Evolutionary conservation across 805 yeast species (phyloP).

Genomic region (Candida ficus): DNA sequence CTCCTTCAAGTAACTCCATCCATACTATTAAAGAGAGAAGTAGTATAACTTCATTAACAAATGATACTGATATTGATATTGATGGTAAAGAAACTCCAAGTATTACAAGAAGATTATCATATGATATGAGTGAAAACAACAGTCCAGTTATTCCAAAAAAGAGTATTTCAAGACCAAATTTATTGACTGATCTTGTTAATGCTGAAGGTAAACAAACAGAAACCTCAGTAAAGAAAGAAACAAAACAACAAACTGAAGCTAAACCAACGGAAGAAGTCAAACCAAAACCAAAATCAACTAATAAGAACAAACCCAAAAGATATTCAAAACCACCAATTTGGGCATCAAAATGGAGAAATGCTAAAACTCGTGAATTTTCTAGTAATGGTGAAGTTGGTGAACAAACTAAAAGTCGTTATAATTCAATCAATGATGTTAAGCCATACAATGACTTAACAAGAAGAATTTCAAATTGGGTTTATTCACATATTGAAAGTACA

Average conservation of each 20-base stretch:
- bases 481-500: slow-evolving; percentile 69
- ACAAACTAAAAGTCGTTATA: not conserved
- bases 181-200: slow-evolving; percentile 13
- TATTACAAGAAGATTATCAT: slow-evolving; percentile 26
- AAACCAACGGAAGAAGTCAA: not conserved
- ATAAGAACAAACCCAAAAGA: slow-evolving; percentile 50
- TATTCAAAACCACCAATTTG: slow-evolving; percentile 69
- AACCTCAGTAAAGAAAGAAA: slow-evolving; percentile 1
- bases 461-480: slow-evolving; percentile 83
- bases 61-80: slow-evolving; percentile 40
- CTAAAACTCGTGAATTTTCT: slow-evolving; percentile 3
- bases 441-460: slow-evolving; percentile 80
- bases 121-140: slow-evolving; percentile 20
- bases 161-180: slow-evolving; percentile 11
- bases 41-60: slow-evolving; percentile 31
- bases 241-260: slow-evolving; percentile 11
- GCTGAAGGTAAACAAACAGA: slow-evolving; percentile 4
- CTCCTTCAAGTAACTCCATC: slow-evolving; percentile 5
- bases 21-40: slow-evolving; percentile 17
- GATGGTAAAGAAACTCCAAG: slow-evolving; percentile 36
- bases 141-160: slow-evolving; percentile 23
- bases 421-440: slow-evolving; percentile 61
- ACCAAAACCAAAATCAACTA: slow-evolving; percentile 6
- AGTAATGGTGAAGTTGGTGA: not conserved
- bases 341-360: slow-evolving; percentile 63